These are phyloP conservation scores for Penicillium expansum DNA, from an alignment of 2,329 filamentous ascomycete species.

Conservation along the genomic window DNA sequence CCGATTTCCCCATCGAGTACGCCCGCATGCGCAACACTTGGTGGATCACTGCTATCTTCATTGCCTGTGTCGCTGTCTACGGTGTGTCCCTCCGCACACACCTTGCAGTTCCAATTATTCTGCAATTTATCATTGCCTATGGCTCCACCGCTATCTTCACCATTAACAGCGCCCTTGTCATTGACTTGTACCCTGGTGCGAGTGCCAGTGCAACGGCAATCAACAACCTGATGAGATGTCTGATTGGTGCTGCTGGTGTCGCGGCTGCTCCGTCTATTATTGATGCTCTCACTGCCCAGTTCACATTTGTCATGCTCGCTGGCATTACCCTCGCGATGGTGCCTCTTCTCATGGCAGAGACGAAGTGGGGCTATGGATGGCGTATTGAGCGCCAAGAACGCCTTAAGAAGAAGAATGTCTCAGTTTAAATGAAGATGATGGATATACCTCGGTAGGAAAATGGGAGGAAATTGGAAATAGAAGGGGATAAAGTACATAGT, in stretches of 20 bases:
- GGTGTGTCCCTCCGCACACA: conserved; percentile 26
- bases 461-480: not conserved
- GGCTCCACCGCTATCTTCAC: conserved; percentile 36
- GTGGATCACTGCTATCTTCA: conserved; percentile 41
- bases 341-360: conserved; percentile 27
- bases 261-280: conserved; percentile 35
- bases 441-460: not conserved
- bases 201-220: conserved; percentile 39
- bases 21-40: conserved; percentile 41
- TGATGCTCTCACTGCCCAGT: conserved; percentile 30
- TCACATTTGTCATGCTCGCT: conserved; percentile 28
- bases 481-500: not conserved
- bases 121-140: conserved; percentile 41
- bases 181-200: conserved; percentile 37
- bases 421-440: not conserved
- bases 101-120: conserved; percentile 36
- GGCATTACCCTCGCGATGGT: conserved; percentile 27
- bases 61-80: conserved; percentile 36
- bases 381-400: conserved; percentile 24
- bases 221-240: conserved; percentile 39
- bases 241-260: conserved; percentile 37
- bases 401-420: conserved; percentile 10
- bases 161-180: conserved; percentile 37
- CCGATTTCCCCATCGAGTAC: conserved; percentile 45
- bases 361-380: conserved; percentile 29